Conservation (phyloP, 768 basidiomycete species). For the Phaffia australis region DNA sequence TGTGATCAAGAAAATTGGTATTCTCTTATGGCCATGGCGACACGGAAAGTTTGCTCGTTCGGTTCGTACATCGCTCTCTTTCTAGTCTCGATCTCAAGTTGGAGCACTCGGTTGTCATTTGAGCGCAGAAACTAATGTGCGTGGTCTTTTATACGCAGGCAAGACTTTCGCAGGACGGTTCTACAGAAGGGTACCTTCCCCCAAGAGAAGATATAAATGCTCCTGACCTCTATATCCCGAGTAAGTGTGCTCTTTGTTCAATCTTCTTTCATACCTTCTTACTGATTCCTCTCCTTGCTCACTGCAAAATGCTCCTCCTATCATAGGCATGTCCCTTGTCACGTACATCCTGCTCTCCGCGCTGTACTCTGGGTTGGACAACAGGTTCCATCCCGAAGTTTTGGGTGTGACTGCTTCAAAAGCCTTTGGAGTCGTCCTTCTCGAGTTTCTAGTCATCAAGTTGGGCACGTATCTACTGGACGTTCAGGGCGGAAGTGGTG, state of each 20-base stretch:
- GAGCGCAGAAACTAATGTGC: not conserved
- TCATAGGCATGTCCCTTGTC: conserved; percentile 83
- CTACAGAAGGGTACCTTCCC: conserved; percentile 56
- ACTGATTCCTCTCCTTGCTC: not conserved
- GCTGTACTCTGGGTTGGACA: conserved; percentile 67
- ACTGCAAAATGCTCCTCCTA: not conserved
- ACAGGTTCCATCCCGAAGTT: conserved; percentile 75
- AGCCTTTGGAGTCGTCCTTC: conserved; percentile 67
- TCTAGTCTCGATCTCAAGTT: not conserved
- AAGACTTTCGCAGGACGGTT: conserved; percentile 17
- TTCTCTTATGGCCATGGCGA: conserved; percentile 90
- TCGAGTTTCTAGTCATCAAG: conserved; percentile 83
- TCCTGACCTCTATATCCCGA: conserved; percentile 92
- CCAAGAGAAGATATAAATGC: conserved; percentile 91
- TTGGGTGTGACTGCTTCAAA: conserved; percentile 77
- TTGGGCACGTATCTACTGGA: conserved; percentile 88
- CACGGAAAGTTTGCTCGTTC: conserved; percentile 76
- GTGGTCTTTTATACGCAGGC: not conserved
- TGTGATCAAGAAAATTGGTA: conserved; percentile 73
- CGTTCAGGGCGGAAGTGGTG: conserved; percentile 56
- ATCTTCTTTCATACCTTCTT: not conserved
- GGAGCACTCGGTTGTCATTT: not conserved
- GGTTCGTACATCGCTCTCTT: not conserved
- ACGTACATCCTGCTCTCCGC: conserved; percentile 89
- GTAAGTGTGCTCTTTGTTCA: conserved; percentile 43